Evolutionary conservation across 495 filamentous ascomycete species (phyloP).

Genomic region (Lindgomyces ingoldianus): DNA sequence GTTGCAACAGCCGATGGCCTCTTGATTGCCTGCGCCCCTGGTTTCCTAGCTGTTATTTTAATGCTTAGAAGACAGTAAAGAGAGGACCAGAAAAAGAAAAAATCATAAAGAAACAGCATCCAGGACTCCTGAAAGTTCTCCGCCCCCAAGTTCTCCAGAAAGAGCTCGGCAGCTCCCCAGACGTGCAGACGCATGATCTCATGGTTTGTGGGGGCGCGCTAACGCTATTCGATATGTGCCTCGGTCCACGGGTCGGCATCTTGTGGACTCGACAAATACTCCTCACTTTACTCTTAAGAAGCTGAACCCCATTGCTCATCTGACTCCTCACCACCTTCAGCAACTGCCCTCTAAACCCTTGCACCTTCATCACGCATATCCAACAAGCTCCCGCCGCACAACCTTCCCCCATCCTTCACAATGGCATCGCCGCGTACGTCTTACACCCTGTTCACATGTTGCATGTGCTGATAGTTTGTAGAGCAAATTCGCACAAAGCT

Average conservation of each 20-base stretch:
- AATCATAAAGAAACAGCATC: not conserved
- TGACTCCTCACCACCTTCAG: not conserved
- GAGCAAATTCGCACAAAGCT: slow-evolving; percentile 84
- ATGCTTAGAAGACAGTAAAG: too few species aligned
- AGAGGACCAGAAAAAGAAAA: not conserved
- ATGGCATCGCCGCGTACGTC: slow-evolving; percentile 39
- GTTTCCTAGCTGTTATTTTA: too few species aligned
- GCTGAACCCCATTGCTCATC: not conserved
- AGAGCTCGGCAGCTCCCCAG: not conserved
- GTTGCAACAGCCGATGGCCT: too few species aligned
- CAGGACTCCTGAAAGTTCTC: not conserved
- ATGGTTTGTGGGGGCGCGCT: not conserved
- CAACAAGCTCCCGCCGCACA: not conserved
- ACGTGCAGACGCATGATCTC: not conserved
- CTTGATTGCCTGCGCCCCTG: too few species aligned
- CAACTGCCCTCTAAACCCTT: not conserved
- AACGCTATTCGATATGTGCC: not conserved
- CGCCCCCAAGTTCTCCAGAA: not conserved
- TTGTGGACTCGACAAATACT: not conserved
- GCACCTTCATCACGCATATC: not conserved
- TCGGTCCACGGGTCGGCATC: not conserved
- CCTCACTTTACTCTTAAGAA: not conserved
- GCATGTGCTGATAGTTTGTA: slow-evolving; percentile 42
- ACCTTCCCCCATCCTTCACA: slow-evolving; percentile 8
- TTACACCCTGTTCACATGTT: slow-evolving; percentile 25